Conservation (phyloP, 345 rosid genomes). For the Acer saccharum region DNA sequence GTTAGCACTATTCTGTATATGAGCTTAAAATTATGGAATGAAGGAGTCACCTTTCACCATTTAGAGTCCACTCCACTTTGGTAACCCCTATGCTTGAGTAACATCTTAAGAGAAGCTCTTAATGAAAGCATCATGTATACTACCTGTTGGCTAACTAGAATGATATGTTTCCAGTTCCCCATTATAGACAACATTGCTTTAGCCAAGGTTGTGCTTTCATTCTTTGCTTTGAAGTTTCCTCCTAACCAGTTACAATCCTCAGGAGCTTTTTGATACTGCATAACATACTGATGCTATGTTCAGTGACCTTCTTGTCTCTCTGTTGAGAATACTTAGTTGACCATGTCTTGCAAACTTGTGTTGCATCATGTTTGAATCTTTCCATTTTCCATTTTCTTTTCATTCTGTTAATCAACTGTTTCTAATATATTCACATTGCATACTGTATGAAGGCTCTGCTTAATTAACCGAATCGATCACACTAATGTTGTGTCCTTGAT, state of each 20-base stretch:
- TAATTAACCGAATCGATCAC: neutral
- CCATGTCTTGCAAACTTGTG: slow-evolving; percentile 1
- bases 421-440: neutral
- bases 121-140: neutral
- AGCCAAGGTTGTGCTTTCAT: too few species aligned
- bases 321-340: neutral
- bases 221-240: neutral
- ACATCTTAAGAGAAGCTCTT: neutral
- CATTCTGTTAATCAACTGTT: neutral
- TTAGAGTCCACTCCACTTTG: neutral
- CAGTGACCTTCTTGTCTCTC: neutral
- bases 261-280: neutral
- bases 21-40: neutral
- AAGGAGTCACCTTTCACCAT: neutral
- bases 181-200: neutral
- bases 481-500: neutral
- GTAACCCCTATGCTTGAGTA: neutral
- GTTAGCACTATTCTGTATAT: neutral
- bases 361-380: neutral
- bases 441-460: neutral
- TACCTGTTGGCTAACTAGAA: neutral
- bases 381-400: neutral
- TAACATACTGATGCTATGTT: neutral
- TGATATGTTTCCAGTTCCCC: neutral
- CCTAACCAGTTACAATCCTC: neutral